Evolutionary conservation across 1,139 yeast genomes (phyloP).

Genomic region (Hanseniaspora uvarum): DNA sequence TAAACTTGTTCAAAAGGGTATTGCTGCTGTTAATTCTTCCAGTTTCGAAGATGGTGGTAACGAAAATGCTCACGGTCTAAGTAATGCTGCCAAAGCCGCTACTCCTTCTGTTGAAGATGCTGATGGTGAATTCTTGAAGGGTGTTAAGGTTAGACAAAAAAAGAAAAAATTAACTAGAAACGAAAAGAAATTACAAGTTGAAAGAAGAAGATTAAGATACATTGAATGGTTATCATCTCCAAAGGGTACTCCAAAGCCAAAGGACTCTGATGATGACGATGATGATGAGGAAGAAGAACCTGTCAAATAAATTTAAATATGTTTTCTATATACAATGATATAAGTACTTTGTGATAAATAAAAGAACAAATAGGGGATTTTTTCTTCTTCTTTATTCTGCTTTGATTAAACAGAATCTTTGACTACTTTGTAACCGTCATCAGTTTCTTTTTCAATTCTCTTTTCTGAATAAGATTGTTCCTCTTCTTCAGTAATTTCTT

Average conservation of each 20-base stretch:
- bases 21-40: constrained; percentile 58
- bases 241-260: constrained; percentile 93
- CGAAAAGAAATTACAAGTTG: constrained; percentile 82
- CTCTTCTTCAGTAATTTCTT: constrained; percentile 44
- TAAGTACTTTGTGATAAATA: neutral
- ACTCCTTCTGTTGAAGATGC: constrained; percentile 36
- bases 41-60: constrained; percentile 74
- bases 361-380: neutral
- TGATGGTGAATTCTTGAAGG: constrained; percentile 87
- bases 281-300: constrained; percentile 31
- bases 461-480: constrained; percentile 37
- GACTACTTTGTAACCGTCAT: constrained; percentile 15
- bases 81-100: constrained; percentile 33
- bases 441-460: constrained; percentile 17
- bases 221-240: constrained; percentile 92
- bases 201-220: constrained; percentile 87
- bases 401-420: neutral
- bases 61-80: constrained; percentile 36
- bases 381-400: neutral
- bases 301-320: neutral
- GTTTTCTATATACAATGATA: neutral
- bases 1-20: constrained; percentile 72
- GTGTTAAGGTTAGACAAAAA: constrained; percentile 80
- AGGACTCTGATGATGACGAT: constrained; percentile 86
- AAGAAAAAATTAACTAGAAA: constrained; percentile 97